Conservation (phyloP, 2,329 filamentous ascomycete species). For the Aspergillus calidoustus region DNA sequence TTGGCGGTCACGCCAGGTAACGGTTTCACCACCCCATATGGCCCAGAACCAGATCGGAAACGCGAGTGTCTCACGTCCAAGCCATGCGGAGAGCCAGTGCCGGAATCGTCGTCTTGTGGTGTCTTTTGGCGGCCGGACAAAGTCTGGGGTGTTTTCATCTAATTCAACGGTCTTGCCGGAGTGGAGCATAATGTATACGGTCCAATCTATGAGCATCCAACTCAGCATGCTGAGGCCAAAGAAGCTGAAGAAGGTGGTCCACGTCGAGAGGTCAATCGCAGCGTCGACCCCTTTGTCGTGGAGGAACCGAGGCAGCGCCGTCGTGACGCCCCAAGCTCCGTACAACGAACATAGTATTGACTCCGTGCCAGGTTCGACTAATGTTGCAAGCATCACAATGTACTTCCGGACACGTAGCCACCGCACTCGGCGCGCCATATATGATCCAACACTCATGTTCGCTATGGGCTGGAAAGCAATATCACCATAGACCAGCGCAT, state of each 20-base stretch:
- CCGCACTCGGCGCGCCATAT: slow-evolving; percentile 78
- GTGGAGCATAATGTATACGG: slow-evolving; percentile 75
- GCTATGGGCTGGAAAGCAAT: slow-evolving; percentile 88
- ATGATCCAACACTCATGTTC: slow-evolving; percentile 76
- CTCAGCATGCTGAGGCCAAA: slow-evolving; percentile 68
- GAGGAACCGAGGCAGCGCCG: slow-evolving; percentile 64
- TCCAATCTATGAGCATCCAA: slow-evolving; percentile 80
- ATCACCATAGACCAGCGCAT: slow-evolving; percentile 83
- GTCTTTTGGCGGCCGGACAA: slow-evolving; percentile 61
- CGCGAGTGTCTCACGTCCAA: slow-evolving; percentile 80
- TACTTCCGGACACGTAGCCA: slow-evolving; percentile 96
- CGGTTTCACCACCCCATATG: slow-evolving; percentile 82
- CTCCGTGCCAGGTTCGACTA: slow-evolving; percentile 93
- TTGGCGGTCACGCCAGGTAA: slow-evolving; percentile 81
- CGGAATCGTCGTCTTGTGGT: slow-evolving; percentile 60
- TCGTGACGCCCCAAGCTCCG: slow-evolving; percentile 77
- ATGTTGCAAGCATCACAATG: slow-evolving; percentile 84
- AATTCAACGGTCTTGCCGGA: slow-evolving; percentile 71
- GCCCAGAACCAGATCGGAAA: slow-evolving; percentile 91
- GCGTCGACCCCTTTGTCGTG: slow-evolving; percentile 40
- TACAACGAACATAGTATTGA: slow-evolving; percentile 82
- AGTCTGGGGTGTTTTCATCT: slow-evolving; percentile 74
- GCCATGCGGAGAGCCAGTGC: slow-evolving; percentile 81
- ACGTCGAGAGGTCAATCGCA: slow-evolving; percentile 65
- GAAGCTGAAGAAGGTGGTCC: slow-evolving; percentile 65